A percentile compares a stretch with the other conserved stretches of the same genome.
These are phyloP conservation scores for Candida oleophila DNA, from an alignment of 805 yeast species.

Conservation along the genomic window DNA sequence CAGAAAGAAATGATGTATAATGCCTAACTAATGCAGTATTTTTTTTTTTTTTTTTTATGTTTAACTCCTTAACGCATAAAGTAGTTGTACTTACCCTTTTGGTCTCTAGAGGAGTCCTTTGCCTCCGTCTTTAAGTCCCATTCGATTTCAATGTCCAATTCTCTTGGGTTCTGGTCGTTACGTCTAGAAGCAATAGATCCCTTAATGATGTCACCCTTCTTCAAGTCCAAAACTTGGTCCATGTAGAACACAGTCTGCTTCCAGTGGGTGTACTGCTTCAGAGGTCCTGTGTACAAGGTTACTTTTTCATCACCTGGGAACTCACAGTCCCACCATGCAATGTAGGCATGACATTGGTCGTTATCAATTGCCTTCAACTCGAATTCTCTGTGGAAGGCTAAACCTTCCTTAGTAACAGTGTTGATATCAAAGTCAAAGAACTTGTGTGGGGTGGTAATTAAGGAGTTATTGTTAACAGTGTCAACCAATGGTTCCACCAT, in stretches of 20 bases:
- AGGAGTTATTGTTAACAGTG: slow-evolving; percentile 72
- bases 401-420: slow-evolving; percentile 79
- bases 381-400: slow-evolving; percentile 74
- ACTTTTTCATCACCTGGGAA: slow-evolving; percentile 75
- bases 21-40: neutral
- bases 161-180: slow-evolving; percentile 77
- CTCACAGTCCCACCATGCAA: slow-evolving; percentile 93
- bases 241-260: slow-evolving; percentile 95
- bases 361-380: slow-evolving; percentile 69
- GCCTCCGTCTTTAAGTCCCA: slow-evolving; percentile 51
- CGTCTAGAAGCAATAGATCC: slow-evolving; percentile 79
- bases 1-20: neutral
- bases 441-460: slow-evolving; percentile 72
- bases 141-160: slow-evolving; percentile 74
- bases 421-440: slow-evolving; percentile 84
- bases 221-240: slow-evolving; percentile 72
- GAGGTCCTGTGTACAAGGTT: slow-evolving; percentile 90
- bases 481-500: slow-evolving; percentile 95
- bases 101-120: slow-evolving; percentile 50
- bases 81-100: slow-evolving; percentile 60
- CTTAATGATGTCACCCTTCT: slow-evolving; percentile 70
- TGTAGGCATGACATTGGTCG: slow-evolving; percentile 83
- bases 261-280: slow-evolving; percentile 95
- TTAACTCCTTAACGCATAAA: slow-evolving; percentile 56
- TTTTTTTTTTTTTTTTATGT: neutral